Conservation (phyloP, 208 protist genomes). For the Leishmania mexicana region DNA sequence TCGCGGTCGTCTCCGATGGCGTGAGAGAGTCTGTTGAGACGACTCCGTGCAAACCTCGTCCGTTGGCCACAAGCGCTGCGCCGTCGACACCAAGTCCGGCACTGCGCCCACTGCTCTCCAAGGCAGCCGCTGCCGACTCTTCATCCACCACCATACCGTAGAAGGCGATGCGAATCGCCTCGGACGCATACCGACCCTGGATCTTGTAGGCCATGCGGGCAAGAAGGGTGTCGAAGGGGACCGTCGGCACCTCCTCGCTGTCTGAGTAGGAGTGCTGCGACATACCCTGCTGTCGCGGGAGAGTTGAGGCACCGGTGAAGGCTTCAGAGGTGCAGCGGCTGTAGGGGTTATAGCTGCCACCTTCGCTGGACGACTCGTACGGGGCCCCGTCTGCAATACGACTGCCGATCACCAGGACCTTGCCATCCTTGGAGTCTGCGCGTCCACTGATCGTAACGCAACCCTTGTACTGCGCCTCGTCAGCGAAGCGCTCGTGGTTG, state of each 20-base stretch:
- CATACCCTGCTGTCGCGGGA: neutral
- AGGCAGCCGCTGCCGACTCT: conserved; percentile 14
- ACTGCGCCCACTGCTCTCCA: conserved; percentile 12
- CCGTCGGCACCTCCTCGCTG: conserved; percentile 20
- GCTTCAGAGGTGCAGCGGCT: neutral
- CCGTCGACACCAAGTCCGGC: neutral
- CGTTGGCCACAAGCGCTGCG: neutral
- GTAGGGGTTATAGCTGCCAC: neutral
- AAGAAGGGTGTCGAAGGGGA: conserved; percentile 75
- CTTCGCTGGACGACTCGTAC: neutral
- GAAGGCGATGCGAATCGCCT: conserved; percentile 66
- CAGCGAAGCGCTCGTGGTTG: neutral
- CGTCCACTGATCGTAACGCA: neutral
- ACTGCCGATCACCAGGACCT: neutral
- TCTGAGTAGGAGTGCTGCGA: neutral
- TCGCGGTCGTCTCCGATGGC: conserved; percentile 18
- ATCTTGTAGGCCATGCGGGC: conserved; percentile 77
- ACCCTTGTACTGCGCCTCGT: neutral
- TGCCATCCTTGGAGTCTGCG: conserved; percentile 4
- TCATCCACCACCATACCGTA: conserved; percentile 51
- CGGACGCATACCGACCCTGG: conserved; percentile 67
- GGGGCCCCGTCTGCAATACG: neutral
- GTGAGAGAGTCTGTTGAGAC: conserved; percentile 24
- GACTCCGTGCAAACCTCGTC: conserved; percentile 14
- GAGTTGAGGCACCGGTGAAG: neutral